Evolutionary conservation across 495 filamentous ascomycete species (phyloP).

Genomic region (Sabuloglossum arenarium): DNA sequence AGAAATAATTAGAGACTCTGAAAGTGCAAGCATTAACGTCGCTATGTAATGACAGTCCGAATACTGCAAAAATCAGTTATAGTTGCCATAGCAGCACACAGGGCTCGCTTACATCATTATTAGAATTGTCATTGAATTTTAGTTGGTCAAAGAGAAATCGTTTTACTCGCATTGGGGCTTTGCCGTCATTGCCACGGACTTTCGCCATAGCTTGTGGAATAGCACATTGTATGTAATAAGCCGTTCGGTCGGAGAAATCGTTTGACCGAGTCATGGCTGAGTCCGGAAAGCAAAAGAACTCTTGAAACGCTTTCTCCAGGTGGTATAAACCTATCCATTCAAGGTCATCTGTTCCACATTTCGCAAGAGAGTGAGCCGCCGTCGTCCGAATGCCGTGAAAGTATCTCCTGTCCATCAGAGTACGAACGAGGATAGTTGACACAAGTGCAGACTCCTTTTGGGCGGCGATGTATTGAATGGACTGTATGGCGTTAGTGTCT

Average conservation of each 20-base stretch:
- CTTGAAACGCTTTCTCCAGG: conserved; percentile 62
- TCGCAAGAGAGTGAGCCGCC: conserved; percentile 54
- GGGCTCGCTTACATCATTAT: conserved; percentile 37
- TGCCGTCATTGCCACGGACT: conserved; percentile 53
- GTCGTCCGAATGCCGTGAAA: conserved; percentile 79
- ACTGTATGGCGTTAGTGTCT: conserved; percentile 18
- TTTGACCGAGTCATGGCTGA: conserved; percentile 63
- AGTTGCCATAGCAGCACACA: background rate
- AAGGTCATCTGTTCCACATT: conserved; percentile 43
- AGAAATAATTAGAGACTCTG: conserved; percentile 41
- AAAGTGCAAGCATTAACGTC: conserved; percentile 56
- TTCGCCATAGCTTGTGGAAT: conserved; percentile 63
- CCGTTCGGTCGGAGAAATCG: conserved; percentile 66
- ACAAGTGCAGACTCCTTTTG: conserved; percentile 48
- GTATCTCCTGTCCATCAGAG: conserved; percentile 77
- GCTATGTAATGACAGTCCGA: conserved; percentile 80
- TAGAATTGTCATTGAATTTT: conserved; percentile 80
- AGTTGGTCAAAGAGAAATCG: conserved; percentile 72
- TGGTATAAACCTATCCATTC: conserved; percentile 70
- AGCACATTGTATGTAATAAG: conserved; percentile 62
- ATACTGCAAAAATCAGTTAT: conserved; percentile 22
- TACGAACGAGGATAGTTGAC: conserved; percentile 69
- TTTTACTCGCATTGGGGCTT: conserved; percentile 52
- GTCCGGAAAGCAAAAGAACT: conserved; percentile 63
- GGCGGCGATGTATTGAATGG: conserved; percentile 36